These are phyloP conservation scores for Melastoma candidum DNA, from an alignment of 441 rosid species.

Conservation along the genomic window DNA sequence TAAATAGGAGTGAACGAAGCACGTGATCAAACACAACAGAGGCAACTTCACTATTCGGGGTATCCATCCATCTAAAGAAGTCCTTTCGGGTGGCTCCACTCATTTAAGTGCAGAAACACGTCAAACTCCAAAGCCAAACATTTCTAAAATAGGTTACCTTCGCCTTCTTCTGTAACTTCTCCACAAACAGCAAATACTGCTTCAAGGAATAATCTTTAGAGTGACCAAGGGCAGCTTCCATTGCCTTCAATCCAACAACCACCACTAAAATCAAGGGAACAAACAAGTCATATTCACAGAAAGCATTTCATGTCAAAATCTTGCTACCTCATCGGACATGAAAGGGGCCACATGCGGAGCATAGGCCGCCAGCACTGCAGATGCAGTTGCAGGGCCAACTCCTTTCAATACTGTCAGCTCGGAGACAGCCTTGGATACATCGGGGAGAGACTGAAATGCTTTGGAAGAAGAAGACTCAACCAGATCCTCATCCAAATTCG, in stretches of 20 bases:
- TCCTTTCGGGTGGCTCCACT: too few species aligned
- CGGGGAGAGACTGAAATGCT: slow-evolving; percentile 70
- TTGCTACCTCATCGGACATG: slow-evolving; percentile 79
- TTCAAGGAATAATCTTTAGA: slow-evolving; percentile 68
- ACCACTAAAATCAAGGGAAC: neutral
- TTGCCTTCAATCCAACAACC: slow-evolving; percentile 37
- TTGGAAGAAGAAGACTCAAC: slow-evolving; percentile 65
- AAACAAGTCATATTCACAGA: neutral
- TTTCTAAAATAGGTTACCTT: slow-evolving; percentile 29
- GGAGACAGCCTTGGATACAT: slow-evolving; percentile 50
- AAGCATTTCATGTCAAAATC: neutral
- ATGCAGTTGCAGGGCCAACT: slow-evolving; percentile 86
- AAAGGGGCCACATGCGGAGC: slow-evolving; percentile 74
- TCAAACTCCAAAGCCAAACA: neutral
- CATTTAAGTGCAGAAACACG: too few species aligned
- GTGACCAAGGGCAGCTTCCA: slow-evolving; percentile 60
- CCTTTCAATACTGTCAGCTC: slow-evolving; percentile 80
- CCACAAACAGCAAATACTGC: slow-evolving; percentile 45
- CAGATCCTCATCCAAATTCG: slow-evolving; percentile 53
- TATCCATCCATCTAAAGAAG: too few species aligned
- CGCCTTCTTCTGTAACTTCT: slow-evolving; percentile 51
- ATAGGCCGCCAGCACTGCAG: slow-evolving; percentile 79
- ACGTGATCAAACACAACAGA: too few species aligned
- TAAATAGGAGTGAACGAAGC: too few species aligned
- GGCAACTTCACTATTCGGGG: too few species aligned